Evolutionary conservation across 108 stramenopile genomes (phyloP).

Genomic region (Seminavis robusta): DNA sequence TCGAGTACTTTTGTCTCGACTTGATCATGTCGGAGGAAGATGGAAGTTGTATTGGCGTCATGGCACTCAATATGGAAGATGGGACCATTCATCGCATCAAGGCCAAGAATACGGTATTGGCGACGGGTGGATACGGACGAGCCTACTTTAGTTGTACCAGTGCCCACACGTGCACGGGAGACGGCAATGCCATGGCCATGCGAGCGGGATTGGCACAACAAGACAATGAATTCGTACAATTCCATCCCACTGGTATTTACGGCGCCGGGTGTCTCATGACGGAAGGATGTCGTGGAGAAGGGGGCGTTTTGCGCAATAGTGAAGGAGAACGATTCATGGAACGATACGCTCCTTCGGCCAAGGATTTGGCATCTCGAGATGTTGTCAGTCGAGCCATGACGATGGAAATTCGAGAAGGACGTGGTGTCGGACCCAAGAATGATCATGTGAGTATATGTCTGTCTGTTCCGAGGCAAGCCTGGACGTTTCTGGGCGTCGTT

Average conservation of each 20-base stretch:
- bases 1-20: conserved; percentile 99
- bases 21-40: conserved; percentile 90
- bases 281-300: conserved; percentile 99
- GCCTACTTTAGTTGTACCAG: conserved; percentile 98
- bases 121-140: conserved; percentile 98
- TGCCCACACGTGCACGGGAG: conserved; percentile 99
- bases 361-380: conserved; percentile 97
- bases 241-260: conserved; percentile 99
- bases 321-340: conserved; percentile 99
- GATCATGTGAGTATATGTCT: conserved; percentile 69
- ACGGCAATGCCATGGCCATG: conserved; percentile 98
- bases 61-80: conserved; percentile 99
- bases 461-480: neutral
- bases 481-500: neutral
- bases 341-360: conserved; percentile 98
- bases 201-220: conserved; percentile 72
- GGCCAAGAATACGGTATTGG: conserved; percentile 97
- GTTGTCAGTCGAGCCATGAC: conserved; percentile 99
- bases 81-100: conserved; percentile 94
- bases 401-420: conserved; percentile 99
- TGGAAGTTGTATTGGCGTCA: conserved; percentile 90
- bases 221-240: conserved; percentile 99
- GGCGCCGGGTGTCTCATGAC: conserved; percentile 99
- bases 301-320: conserved; percentile 93
- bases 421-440: conserved; percentile 96